These are phyloP conservation scores for Dalbergia cultrata DNA, from an alignment of 306 rosid species.

Conservation along the genomic window DNA sequence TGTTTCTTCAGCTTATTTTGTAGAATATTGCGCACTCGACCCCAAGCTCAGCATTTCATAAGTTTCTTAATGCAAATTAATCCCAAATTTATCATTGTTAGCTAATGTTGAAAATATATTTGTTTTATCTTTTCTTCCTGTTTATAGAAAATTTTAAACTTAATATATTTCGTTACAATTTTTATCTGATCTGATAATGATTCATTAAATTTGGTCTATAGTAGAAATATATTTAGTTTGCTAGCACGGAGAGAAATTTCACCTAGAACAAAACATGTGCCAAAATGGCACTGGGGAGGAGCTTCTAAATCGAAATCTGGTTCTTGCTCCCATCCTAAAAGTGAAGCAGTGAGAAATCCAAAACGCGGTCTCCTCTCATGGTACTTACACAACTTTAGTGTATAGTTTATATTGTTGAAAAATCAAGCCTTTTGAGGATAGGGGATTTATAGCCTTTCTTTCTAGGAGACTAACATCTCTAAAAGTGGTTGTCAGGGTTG, in stretches of 20 bases:
- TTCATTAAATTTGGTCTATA: slow-evolving; percentile 49
- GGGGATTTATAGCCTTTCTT: neutral
- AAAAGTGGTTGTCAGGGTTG: slow-evolving; percentile 60
- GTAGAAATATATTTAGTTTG: slow-evolving; percentile 63
- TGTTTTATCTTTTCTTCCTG: neutral
- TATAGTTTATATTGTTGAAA: slow-evolving; percentile 6
- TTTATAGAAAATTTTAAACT: neutral
- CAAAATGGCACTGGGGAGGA: slow-evolving; percentile 61
- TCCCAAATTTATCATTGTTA: neutral
- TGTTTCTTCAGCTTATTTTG: neutral
- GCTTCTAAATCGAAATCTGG: slow-evolving; percentile 53
- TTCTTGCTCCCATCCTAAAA: slow-evolving; percentile 41
- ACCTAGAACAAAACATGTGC: slow-evolving; percentile 54
- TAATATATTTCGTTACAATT: slow-evolving; percentile 12
- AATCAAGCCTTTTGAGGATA: slow-evolving; percentile 6
- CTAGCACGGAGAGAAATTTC: slow-evolving; percentile 66
- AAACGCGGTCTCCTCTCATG: slow-evolving; percentile 62
- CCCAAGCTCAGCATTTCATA: neutral
- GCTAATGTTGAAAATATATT: neutral
- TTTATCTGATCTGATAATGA: slow-evolving; percentile 23
- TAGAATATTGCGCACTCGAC: neutral
- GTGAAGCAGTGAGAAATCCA: slow-evolving; percentile 53
- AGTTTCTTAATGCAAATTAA: slow-evolving; percentile 10
- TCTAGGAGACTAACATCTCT: slow-evolving; percentile 41
- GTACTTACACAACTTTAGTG: slow-evolving; percentile 43